Percentiles rank a stretch among this genome's conserved stretches.
phyloP scores from a whole-genome alignment of 2,329 filamentous ascomycete genomes.

The Trichophyton schoenleinii region DNA sequence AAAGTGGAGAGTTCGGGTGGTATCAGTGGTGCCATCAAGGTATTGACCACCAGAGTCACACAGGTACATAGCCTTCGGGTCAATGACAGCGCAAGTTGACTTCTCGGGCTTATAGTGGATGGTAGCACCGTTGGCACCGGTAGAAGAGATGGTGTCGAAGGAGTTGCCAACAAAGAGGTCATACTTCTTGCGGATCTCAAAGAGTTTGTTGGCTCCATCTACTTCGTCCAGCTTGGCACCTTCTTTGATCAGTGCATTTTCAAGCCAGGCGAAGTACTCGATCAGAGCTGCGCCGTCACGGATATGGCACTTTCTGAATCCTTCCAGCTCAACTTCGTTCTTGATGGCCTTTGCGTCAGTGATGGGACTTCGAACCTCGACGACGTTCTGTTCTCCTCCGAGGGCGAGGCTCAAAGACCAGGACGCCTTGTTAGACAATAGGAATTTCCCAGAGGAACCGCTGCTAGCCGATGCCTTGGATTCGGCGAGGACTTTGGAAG shows the following conservation, averaged over 20 bases:
- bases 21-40: conserved; percentile 88
- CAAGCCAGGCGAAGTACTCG: conserved; percentile 93
- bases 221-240: conserved; percentile 72
- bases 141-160: conserved; percentile 92
- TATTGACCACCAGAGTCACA: conserved; percentile 98
- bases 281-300: conserved; percentile 83
- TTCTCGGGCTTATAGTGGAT: conserved; percentile 91
- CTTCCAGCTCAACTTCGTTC: conserved; percentile 75
- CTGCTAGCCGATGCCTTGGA: conserved; percentile 25
- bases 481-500: conserved; percentile 54
- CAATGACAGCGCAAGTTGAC: conserved; percentile 68
- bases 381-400: conserved; percentile 72
- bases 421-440: conserved; percentile 78
- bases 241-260: conserved; percentile 68
- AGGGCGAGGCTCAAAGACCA: conserved; percentile 84
- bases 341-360: conserved; percentile 89
- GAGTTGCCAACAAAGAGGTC: conserved; percentile 78
- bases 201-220: conserved; percentile 79
- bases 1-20: conserved; percentile 86
- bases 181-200: conserved; percentile 47
- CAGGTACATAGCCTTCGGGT: conserved; percentile 76
- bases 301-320: conserved; percentile 89
- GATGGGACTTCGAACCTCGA: conserved; percentile 76
- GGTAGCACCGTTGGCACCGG: conserved; percentile 79
- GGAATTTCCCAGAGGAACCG: conserved; percentile 47